Percentiles rank a stretch among this genome's conserved stretches.
These are phyloP conservation scores for Vigna radiata DNA, from an alignment of 306 rosid genomes.

Conservation along the genomic window DNA sequence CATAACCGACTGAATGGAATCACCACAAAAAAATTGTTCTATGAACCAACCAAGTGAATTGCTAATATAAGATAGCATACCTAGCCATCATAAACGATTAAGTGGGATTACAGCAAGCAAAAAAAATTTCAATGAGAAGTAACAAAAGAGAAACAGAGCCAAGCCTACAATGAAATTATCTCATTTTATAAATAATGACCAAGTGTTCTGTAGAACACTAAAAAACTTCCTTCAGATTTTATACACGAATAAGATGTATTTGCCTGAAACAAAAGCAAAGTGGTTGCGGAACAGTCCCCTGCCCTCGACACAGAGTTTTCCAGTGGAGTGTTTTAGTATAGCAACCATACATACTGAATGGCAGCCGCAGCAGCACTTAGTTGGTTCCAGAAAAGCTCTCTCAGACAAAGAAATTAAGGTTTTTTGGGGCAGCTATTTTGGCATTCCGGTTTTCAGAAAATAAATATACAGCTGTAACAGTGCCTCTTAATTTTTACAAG, in stretches of 20 bases:
- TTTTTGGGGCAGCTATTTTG: background rate
- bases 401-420: background rate
- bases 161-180: constrained; percentile 36
- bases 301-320: background rate
- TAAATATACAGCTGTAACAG: background rate
- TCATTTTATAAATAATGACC: constrained; percentile 8
- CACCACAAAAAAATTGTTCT: background rate
- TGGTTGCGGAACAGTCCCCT: background rate
- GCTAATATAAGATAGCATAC: constrained; percentile 19
- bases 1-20: too few species aligned
- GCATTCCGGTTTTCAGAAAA: background rate
- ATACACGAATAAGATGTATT: constrained; percentile 35
- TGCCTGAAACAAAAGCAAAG: background rate
- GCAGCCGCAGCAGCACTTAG: background rate
- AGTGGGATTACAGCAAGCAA: background rate
- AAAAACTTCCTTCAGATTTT: constrained; percentile 35
- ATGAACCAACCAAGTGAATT: constrained; percentile 22
- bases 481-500: too few species aligned
- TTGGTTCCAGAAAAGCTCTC: background rate
- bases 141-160: constrained; percentile 12
- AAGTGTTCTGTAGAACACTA: constrained; percentile 1
- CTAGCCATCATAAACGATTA: background rate
- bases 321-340: background rate
- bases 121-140: constrained; percentile 4
- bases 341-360: too few species aligned